Evolutionary conservation across 2,329 filamentous ascomycete species (phyloP), one percentile per base, ranked within the genome.

Genomic region (Cercospora beticola): DNA sequence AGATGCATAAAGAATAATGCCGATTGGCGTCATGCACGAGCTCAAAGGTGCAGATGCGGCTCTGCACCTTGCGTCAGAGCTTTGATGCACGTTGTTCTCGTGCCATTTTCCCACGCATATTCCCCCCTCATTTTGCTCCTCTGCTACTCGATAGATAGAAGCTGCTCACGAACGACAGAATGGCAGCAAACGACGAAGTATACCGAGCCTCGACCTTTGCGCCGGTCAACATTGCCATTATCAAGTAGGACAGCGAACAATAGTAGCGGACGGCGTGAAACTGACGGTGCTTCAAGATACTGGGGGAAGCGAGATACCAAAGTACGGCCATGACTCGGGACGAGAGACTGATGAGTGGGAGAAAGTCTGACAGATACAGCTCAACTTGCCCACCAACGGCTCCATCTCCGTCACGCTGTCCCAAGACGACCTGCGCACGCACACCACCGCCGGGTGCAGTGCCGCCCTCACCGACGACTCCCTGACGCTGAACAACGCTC

Each of bases 251-350:
- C 70, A 40, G 10, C 12, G 31, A 61, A 31, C 63, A 52, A 56
- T 70, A 69, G 71, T 69, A 71, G 67, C 70, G 71, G 66, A 72
- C 66, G 68, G 52, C 33, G 14, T 33, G 33, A 26, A 46, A 68
- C 67, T 63, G 54, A 60, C 59, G 64, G 26, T 43, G 21, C 49
- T 58, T 58, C 31, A 74, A 88, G 87, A 79, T 91, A 99, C 87
- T 99, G 96, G 95, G 95, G 96, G 76, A 99, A 99, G 84, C 92
- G 95, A 71, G 94, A 98, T 82, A 83, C 92, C 63, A 92, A 92
- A 68, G 66, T 73, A 52, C 98, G 98, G 23, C 49, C 49, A 83
- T 90, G 98, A 67, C 95, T 95, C 40, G 21, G 18, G 12, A 9
- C n/a, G 12, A 46, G 2, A 3, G 2, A 28, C 21, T 21, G 16